Base-by-base conservation (phyloP, 768 basidiomycete genomes). In the Tylopilus rubrobrunneus region DNA sequence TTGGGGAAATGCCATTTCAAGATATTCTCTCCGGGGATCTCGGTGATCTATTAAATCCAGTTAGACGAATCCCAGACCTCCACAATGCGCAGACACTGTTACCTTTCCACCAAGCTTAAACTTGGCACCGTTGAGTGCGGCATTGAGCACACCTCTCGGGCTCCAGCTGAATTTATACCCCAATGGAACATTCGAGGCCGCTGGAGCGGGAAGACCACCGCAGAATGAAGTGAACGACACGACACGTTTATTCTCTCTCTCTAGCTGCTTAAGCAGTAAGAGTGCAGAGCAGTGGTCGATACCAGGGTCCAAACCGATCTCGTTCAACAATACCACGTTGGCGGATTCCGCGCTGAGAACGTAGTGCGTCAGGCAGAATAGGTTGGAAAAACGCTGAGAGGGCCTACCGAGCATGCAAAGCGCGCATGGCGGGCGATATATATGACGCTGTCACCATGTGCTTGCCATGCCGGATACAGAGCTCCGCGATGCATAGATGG, bases 101-200 rank as follows among this genome's bases (percentile, higher is more conserved):
- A 87, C 89, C 70, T 80, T 63, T 7, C 74, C 74, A 29, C 74
- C 59, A 25, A 92, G 72, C 62, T 80, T 78, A 69, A 84, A 97
- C 37, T 63, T 66, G 2, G 95, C 92, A 0, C 73, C 67, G 58
- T 95, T 92, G 52, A 84, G 68, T 0, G 89, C 89, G 3, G 93
- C 95, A 15, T 77, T 80, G 37, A 98, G 71, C 8, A 96, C 93
- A 6, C 92, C 94, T 53, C 84, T 77, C 0, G 95, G 93, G 46
- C 84, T 89, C 95, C 95, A 98, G 59, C 92, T 91, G 65, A 93
- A 93, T 65, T 94, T 96, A 64, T 96, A 94, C n/a, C 86, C 78
- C 10, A 95, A 72, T 2, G 92, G 92, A 15, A 87, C 82, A 56
- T 75, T 69, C 9, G 71, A 62, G 8, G 65, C 71, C 21, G 67